Conservation (phyloP, 192 early-diverging fungal genomes). For the Coemansia sp. region DNA sequence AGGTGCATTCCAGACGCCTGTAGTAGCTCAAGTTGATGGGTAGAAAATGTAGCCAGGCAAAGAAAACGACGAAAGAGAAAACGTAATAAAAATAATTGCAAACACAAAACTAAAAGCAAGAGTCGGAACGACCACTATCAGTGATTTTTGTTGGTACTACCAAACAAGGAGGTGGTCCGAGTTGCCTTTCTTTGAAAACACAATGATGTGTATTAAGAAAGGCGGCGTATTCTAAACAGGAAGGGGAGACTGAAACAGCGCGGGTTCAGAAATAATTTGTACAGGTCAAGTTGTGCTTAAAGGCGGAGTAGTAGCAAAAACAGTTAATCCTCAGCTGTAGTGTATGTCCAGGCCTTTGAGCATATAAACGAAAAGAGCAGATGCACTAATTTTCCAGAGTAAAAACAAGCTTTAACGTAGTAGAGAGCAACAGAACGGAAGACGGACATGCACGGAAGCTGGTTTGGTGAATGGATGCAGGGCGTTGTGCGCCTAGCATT, state of each 20-base stretch:
- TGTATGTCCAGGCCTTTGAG: too few species aligned
- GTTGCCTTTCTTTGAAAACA: neutral
- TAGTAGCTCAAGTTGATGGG: too few species aligned
- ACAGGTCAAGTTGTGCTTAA: too few species aligned
- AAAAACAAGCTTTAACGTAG: too few species aligned
- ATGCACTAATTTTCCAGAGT: too few species aligned
- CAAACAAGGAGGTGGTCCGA: neutral
- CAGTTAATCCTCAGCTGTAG: too few species aligned
- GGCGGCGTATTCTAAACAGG: neutral
- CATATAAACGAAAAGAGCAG: too few species aligned
- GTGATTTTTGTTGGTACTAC: neutral
- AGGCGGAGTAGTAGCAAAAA: too few species aligned
- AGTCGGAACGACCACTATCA: neutral
- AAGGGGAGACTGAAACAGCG: conserved; percentile 2
- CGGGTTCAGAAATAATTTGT: too few species aligned
- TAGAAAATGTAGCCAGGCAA: too few species aligned
- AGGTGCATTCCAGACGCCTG: neutral
- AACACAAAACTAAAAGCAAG: neutral
- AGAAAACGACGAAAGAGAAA: neutral
- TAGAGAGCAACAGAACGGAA: too few species aligned
- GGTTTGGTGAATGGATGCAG: conserved; percentile 13
- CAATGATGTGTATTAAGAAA: neutral
- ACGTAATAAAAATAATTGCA: conserved; percentile 4
- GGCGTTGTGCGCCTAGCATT: conserved; percentile 11
- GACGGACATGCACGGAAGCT: neutral